phyloP scores from a whole-genome alignment of 805 yeast species.

The Candida maltosa region DNA sequence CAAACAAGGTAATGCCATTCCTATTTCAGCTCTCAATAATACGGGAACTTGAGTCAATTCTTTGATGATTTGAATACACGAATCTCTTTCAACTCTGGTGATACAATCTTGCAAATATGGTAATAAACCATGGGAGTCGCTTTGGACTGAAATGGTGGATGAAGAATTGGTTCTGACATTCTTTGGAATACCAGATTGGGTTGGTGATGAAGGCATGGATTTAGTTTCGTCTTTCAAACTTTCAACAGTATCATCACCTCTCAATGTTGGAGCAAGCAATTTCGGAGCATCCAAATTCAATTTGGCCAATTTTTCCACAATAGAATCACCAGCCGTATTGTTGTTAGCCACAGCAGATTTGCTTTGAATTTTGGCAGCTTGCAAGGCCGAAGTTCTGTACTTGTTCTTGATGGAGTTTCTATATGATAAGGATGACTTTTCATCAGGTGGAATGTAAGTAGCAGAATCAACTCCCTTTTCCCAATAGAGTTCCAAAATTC shows the following conservation, averaged over 20 bases:
- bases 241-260: conserved; percentile 3
- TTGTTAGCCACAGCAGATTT: conserved; percentile 28
- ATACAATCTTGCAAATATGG: conserved; percentile 57
- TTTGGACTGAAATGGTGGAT: conserved; percentile 8
- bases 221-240: conserved; percentile 13
- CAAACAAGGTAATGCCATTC: conserved; percentile 93
- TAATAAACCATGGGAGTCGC: conserved; percentile 29
- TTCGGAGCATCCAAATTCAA: conserved; percentile 52
- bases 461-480: conserved; percentile 91
- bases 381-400: conserved; percentile 65
- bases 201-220: conserved; percentile 26
- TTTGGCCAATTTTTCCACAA: conserved; percentile 46
- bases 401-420: conserved; percentile 76
- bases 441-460: conserved; percentile 88
- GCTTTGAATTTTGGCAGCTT: conserved; percentile 63
- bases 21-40: conserved; percentile 83
- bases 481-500: conserved; percentile 84
- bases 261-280: conserved; percentile 19
- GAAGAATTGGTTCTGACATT: conserved; percentile 19
- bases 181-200: conserved; percentile 15
- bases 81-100: conserved; percentile 59
- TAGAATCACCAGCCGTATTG: conserved; percentile 34
- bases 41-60: conserved; percentile 81
- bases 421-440: conserved; percentile 71
- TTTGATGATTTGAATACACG: conserved; percentile 73